Evolutionary conservation across 75 land plant genomes (phyloP).

Genomic region (Picea glauca): DNA sequence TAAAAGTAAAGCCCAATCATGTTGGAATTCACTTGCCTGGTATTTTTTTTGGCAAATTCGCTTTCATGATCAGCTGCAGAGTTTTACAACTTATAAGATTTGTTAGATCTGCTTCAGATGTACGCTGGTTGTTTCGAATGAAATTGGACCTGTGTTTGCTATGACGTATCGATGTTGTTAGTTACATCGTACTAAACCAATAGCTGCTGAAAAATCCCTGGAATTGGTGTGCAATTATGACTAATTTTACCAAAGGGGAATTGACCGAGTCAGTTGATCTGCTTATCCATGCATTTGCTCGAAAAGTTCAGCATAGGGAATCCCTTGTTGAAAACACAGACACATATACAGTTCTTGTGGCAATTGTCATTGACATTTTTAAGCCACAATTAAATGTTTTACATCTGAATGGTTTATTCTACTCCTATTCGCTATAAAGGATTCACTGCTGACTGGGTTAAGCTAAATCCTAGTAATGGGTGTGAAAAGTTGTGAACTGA

Average conservation of each 20-base stretch:
- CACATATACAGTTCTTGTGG: not conserved
- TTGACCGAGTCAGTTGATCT: not conserved
- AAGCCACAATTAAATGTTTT: not conserved
- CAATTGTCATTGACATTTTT: no score
- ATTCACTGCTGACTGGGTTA: not conserved
- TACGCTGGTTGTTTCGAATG: no score
- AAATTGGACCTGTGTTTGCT: not conserved
- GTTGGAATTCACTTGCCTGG: not conserved
- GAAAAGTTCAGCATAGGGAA: not conserved
- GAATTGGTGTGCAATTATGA: not conserved
- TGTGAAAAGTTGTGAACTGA: not conserved
- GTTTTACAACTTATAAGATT: not conserved
- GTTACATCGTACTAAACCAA: not conserved
- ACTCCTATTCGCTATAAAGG: not conserved
- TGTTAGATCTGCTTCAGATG: not conserved
- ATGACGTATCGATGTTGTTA: not conserved
- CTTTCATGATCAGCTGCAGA: not conserved
- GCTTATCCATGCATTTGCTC: not conserved
- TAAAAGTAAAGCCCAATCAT: not conserved
- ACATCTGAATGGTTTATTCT: not conserved
- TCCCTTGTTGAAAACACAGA: not conserved
- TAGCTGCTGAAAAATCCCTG: not conserved
- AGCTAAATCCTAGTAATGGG: not conserved
- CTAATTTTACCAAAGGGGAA: not conserved
- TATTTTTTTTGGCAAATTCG: not conserved